These are phyloP conservation scores for Xylaria palmicola DNA, from an alignment of 495 filamentous ascomycete species.

Conservation along the genomic window DNA sequence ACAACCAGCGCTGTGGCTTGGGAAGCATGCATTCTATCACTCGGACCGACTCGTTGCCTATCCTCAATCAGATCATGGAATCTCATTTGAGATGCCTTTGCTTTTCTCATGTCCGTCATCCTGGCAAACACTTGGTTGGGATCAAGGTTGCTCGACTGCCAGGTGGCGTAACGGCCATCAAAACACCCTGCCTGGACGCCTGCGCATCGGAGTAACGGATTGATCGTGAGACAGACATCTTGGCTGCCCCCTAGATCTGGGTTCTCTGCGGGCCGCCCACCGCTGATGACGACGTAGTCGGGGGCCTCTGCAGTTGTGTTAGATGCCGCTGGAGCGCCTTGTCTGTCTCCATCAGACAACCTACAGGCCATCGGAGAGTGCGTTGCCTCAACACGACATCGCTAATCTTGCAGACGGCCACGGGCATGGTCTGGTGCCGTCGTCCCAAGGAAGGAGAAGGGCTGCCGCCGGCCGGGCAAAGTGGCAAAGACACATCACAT, in stretches of 20 bases:
- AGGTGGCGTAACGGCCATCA: slow-evolving; percentile 3
- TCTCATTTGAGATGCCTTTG: slow-evolving; percentile 2
- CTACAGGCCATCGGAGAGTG: neutral
- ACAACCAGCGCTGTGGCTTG: neutral
- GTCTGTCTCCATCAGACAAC: neutral
- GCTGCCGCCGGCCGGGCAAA: slow-evolving; percentile 2
- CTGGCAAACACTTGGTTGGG: neutral
- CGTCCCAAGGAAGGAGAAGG: slow-evolving; percentile 5
- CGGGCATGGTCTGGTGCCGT: slow-evolving; percentile 7
- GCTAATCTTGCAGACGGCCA: slow-evolving; percentile 19
- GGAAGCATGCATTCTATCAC: slow-evolving; percentile 5
- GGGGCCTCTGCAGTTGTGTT: neutral
- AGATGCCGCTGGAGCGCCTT: neutral
- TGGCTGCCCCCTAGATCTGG: neutral
- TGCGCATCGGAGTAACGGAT: neutral
- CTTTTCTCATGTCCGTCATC: neutral
- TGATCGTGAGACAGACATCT: slow-evolving; percentile 3
- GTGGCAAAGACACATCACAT: slow-evolving; percentile 1
- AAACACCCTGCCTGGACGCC: neutral
- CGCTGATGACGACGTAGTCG: neutral
- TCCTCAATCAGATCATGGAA: slow-evolving; percentile 15
- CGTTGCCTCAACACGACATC: slow-evolving; percentile 14
- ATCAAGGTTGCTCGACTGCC: slow-evolving; percentile 7
- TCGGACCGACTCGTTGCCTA: slow-evolving; percentile 11
- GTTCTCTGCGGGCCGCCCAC: neutral